Conservation (phyloP, 768 basidiomycete genomes). For the Hericium erinaceus region DNA sequence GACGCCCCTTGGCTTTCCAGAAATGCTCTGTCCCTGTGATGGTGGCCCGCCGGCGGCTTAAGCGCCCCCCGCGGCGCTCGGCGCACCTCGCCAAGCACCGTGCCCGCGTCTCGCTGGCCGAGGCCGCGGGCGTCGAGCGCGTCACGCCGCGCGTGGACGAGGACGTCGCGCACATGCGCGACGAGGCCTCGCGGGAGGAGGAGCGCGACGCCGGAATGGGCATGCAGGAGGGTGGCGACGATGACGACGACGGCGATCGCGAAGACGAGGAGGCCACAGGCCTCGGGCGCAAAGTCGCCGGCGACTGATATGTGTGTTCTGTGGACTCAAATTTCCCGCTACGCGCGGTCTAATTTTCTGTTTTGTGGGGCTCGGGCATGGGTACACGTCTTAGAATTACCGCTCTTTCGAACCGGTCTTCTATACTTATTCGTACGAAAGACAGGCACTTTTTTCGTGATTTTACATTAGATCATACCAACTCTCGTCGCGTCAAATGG, state of each 20-base stretch:
- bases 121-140: slow-evolving; percentile 79
- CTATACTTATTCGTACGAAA: too few relatives aligned
- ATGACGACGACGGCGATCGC: neutral
- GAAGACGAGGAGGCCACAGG: slow-evolving; percentile 10
- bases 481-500: too few relatives aligned
- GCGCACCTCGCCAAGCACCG: slow-evolving; percentile 79
- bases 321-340: too few relatives aligned
- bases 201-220: slow-evolving; percentile 22
- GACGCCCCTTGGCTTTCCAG: slow-evolving; percentile 24
- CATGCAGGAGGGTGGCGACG: slow-evolving; percentile 7
- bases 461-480: too few relatives aligned
- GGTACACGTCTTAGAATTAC: too few relatives aligned
- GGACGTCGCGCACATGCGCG: slow-evolving; percentile 73
- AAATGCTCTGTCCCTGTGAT: slow-evolving; percentile 95
- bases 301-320: neutral
- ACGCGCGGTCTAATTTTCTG: too few relatives aligned
- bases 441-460: too few relatives aligned
- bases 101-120: slow-evolving; percentile 75
- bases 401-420: too few relatives aligned
- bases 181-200: slow-evolving; percentile 66
- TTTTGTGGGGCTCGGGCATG: too few relatives aligned
- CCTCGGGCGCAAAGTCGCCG: neutral
- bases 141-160: slow-evolving; percentile 80
- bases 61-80: slow-evolving; percentile 72
- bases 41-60: slow-evolving; percentile 89